Percentiles rank a stretch among this genome's conserved stretches.
Conservation (phyloP, 371 early-diverging fungal species). For the Lichtheimia hyalospora region DNA sequence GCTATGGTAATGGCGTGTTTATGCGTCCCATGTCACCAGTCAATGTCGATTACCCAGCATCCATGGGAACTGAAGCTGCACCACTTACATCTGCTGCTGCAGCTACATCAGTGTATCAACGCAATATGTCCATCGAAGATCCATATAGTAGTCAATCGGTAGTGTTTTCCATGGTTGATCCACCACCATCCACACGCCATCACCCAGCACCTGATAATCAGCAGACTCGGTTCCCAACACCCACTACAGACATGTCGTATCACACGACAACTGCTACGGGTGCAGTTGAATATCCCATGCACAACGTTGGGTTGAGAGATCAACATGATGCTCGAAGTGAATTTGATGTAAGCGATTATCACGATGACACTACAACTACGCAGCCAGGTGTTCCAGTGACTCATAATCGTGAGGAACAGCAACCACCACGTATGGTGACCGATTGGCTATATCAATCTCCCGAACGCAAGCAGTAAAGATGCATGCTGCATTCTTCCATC, state of each 20-base stretch:
- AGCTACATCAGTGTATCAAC: conserved; percentile 6
- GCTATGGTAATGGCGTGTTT: conserved; percentile 17
- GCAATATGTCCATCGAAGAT: conserved; percentile 34
- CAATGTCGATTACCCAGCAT: conserved; percentile 28
- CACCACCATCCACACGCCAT: not conserved
- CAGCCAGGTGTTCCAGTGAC: not conserved
- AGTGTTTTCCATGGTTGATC: conserved; percentile 40
- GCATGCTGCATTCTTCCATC: no score
- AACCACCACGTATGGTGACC: conserved; percentile 9
- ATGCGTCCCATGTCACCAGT: conserved; percentile 44
- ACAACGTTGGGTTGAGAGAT: not conserved
- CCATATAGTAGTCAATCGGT: conserved; percentile 38
- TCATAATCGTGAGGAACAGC: conserved; percentile 3
- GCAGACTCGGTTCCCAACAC: conserved; percentile 14
- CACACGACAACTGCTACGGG: conserved; percentile 4
- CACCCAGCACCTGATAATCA: not conserved
- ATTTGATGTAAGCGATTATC: conserved; percentile 13
- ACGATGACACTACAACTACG: conserved; percentile 15
- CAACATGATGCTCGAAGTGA: conserved; percentile 11
- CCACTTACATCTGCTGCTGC: conserved; percentile 21
- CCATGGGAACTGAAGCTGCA: conserved; percentile 19
- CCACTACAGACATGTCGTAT: not conserved
- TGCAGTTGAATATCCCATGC: conserved; percentile 1
- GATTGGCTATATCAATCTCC: conserved; percentile 25
- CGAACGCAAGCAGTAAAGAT: conserved; percentile 11